A percentile compares a stretch with the other conserved stretches of the same genome.
Conservation (phyloP, 768 basidiomycete genomes). For the Mycena floridula region DNA sequence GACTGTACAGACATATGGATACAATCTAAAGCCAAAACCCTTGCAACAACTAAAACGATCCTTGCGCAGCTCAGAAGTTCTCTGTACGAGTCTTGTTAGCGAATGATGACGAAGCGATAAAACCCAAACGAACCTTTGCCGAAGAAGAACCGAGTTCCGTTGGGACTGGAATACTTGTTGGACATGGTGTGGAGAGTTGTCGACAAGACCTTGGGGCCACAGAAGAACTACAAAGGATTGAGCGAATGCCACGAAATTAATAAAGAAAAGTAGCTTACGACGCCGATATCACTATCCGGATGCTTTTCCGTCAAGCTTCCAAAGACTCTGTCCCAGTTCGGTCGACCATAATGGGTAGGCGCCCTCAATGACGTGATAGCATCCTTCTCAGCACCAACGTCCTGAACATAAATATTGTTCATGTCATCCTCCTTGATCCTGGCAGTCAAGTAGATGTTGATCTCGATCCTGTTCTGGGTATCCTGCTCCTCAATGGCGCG, state of each 20-base stretch:
- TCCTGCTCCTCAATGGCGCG: slow-evolving; percentile 96
- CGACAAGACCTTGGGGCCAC: slow-evolving; percentile 71
- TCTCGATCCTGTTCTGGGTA: slow-evolving; percentile 78
- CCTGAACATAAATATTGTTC: slow-evolving; percentile 85
- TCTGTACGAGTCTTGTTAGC: slow-evolving; percentile 14
- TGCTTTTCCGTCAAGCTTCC: slow-evolving; percentile 73
- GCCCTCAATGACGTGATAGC: slow-evolving; percentile 84
- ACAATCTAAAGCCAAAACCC: no score
- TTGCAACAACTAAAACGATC: no score
- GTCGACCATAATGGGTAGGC: slow-evolving; percentile 89
- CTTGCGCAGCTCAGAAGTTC: slow-evolving; percentile 28
- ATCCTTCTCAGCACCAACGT: slow-evolving; percentile 89
- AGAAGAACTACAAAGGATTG: slow-evolving; percentile 56
- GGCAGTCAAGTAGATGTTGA: slow-evolving; percentile 89
- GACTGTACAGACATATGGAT: no score
- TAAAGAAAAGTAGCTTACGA: slow-evolving; percentile 50
- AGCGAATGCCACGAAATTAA: not conserved
- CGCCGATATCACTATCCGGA: slow-evolving; percentile 83
- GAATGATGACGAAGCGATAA: not conserved
- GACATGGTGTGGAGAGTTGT: slow-evolving; percentile 70
- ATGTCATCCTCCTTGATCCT: slow-evolving; percentile 88
- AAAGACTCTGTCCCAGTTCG: slow-evolving; percentile 82
- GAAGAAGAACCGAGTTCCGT: slow-evolving; percentile 80
- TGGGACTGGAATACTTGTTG: slow-evolving; percentile 84
- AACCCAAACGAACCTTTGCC: slow-evolving; percentile 61